These are phyloP conservation scores for Citrus trifoliata DNA, from an alignment of 345 rosid genomes.

Conservation along the genomic window DNA sequence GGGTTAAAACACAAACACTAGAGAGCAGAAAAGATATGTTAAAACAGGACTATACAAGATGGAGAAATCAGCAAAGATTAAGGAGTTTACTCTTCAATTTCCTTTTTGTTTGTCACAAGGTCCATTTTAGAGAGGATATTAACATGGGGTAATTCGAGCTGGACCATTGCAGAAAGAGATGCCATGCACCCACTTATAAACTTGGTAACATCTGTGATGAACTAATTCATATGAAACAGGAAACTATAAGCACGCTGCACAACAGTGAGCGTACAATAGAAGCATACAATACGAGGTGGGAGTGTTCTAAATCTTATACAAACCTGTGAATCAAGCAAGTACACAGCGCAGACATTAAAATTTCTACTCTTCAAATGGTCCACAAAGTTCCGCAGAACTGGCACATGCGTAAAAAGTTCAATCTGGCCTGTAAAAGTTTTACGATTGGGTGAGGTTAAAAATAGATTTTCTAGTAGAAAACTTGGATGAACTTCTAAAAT, in stretches of 20 bases:
- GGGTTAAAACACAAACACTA: conserved; percentile 2
- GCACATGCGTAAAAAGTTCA: conserved; percentile 87
- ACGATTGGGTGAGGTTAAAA: not conserved
- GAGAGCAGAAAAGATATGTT: not conserved
- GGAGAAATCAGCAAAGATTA: not conserved
- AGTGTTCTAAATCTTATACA: conserved; percentile 2
- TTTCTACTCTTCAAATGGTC: conserved; percentile 79
- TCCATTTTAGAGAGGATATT: conserved; percentile 95
- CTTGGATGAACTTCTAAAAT: not conserved
- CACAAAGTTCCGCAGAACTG: conserved; percentile 85
- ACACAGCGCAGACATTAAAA: conserved; percentile 81
- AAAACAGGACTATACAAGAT: not conserved
- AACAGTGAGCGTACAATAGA: not conserved
- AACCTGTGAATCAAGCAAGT: conserved; percentile 95
- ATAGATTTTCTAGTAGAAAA: not conserved
- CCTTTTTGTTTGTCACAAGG: conserved; percentile 67
- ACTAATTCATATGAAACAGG: conserved; percentile 42
- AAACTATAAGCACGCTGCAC: conserved; percentile 3
- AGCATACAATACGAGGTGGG: not conserved
- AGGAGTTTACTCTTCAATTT: conserved; percentile 57
- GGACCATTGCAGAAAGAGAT: conserved; percentile 93
- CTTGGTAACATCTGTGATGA: conserved; percentile 85
- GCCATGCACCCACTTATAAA: conserved; percentile 96
- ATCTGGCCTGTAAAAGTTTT: conserved; percentile 60
- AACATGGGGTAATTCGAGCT: conserved; percentile 88